A percentile compares a stretch with the other conserved stretches of the same genome.
phyloP scores from a whole-genome alignment of 2,329 filamentous ascomycete genomes.

The Colletotrichum sp. region DNA sequence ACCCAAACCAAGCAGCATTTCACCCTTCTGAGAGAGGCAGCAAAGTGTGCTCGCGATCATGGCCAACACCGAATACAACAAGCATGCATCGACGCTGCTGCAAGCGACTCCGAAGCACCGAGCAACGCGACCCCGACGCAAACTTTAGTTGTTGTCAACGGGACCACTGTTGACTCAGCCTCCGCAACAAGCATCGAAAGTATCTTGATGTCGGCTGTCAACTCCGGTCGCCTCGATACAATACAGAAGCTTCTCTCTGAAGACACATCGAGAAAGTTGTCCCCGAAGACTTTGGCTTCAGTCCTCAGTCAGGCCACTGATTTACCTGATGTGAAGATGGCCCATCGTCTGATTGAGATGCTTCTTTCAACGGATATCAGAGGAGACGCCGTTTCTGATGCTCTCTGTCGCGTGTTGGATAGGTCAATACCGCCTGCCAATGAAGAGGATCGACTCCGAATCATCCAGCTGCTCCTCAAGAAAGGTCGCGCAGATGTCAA shows the following conservation, averaged over 20 bases:
- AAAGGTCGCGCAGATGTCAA: background rate
- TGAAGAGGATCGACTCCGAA: background rate
- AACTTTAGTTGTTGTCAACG: background rate
- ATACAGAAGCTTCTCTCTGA: background rate
- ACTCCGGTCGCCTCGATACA: background rate
- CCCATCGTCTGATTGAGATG: background rate
- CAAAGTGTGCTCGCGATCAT: background rate
- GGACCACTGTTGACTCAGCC: background rate
- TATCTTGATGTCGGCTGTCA: background rate
- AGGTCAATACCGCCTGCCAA: background rate
- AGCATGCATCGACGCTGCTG: background rate
- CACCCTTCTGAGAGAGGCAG: background rate
- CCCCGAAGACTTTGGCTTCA: background rate
- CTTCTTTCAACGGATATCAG: background rate
- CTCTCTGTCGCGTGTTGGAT: background rate
- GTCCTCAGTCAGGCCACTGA: background rate
- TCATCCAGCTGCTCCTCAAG: background rate
- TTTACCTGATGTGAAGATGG: background rate
- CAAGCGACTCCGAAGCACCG: background rate
- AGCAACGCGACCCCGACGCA: background rate
- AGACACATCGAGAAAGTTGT: background rate
- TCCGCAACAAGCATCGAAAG: background rate
- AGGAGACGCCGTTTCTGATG: background rate
- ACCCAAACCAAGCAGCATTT: background rate
- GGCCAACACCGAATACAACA: background rate